Percentiles rank a stretch among this genome's conserved stretches.
phyloP scores from a whole-genome alignment of 1,284 basidiomycete species.

The Psilocybe mexicana region DNA sequence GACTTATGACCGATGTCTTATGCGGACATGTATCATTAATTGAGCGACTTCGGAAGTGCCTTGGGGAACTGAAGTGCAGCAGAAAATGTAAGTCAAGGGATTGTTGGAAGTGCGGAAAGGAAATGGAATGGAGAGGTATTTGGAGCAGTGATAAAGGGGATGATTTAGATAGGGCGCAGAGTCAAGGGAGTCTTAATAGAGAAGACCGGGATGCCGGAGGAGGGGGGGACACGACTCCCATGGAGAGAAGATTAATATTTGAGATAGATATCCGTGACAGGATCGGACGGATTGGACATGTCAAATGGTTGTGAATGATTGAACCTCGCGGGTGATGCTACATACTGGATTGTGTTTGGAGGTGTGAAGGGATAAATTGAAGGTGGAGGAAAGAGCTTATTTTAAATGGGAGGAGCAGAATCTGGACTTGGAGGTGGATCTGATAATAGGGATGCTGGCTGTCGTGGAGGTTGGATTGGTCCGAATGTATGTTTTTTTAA shows the following conservation, averaged over 20 bases:
- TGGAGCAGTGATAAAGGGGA: neutral
- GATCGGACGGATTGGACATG: conserved; percentile 9
- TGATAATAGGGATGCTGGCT: neutral
- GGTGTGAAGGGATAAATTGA: too few relatives aligned
- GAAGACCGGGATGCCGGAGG: neutral
- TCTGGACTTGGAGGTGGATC: conserved; percentile 1
- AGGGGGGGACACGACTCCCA: neutral
- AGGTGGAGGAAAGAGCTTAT: too few relatives aligned
- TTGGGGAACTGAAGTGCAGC: neutral
- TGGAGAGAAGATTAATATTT: neutral
- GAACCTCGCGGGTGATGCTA: conserved; percentile 11
- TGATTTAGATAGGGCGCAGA: neutral
- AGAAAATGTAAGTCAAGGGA: neutral
- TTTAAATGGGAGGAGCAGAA: too few relatives aligned
- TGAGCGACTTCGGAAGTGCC: conserved; percentile 1
- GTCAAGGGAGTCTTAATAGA: neutral
- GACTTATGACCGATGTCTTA: conserved; percentile 19
- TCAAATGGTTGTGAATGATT: neutral
- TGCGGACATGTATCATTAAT: conserved; percentile 4
- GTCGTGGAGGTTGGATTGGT: conserved; percentile 11
- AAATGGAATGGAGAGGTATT: neutral
- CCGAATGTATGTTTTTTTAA: conserved; percentile 6
- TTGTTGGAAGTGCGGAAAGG: neutral
- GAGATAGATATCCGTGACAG: conserved; percentile 4
- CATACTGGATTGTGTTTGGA: neutral